These are phyloP conservation scores for Geranomyces variabilis DNA, from an alignment of 192 early-diverging fungal species.

Conservation along the genomic window DNA sequence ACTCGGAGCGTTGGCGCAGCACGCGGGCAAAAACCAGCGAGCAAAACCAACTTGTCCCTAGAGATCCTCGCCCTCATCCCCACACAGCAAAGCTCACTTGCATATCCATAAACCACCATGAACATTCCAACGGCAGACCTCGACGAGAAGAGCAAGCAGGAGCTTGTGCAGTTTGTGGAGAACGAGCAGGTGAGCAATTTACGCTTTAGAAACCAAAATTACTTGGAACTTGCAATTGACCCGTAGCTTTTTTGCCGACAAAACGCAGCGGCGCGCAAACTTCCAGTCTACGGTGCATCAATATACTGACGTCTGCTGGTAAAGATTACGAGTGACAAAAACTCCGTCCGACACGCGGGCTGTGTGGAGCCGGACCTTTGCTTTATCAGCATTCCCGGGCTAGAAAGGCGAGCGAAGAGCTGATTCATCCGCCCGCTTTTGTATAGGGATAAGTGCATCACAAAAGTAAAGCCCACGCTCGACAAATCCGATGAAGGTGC, in stretches of 20 bases:
- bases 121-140: conserved; percentile 19
- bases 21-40: no score
- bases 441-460: conserved; percentile 44
- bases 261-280: conserved; percentile 27
- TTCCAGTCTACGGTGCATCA: conserved; percentile 27
- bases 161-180: conserved; percentile 36
- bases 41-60: no score
- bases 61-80: no score
- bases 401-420: neutral
- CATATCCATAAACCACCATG: neutral
- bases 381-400: no score
- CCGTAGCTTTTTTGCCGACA: neutral
- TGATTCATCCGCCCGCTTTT: neutral
- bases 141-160: conserved; percentile 35
- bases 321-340: neutral
- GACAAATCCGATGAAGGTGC: conserved; percentile 41
- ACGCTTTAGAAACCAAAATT: neutral
- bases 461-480: conserved; percentile 28
- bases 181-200: conserved; percentile 26
- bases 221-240: no score
- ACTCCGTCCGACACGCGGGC: no score
- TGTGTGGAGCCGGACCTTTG: no score
- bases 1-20: no score
- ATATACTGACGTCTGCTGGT: neutral
- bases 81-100: no score